Evolutionary conservation across 176 grass and related monocot species (phyloP), one percentile per base, ranked within the genome.

Genomic region (Luzula sylvatica): DNA sequence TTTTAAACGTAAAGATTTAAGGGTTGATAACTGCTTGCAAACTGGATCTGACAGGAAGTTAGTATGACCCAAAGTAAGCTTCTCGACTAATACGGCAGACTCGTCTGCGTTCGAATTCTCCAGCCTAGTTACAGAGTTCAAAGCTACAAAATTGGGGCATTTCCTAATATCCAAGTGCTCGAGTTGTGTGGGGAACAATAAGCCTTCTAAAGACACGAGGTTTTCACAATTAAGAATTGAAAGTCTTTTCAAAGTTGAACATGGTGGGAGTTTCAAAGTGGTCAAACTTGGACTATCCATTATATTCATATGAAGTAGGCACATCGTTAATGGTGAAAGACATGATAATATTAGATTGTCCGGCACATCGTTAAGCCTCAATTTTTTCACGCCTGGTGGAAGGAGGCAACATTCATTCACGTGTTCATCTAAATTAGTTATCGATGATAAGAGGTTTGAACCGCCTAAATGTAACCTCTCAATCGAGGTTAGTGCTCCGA

Each of bases 141-240:
- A 14, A 17, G 0, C 7, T 2, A 3, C 13, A 11, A 70, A 8
- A 18, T 3, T 0, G 2, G 42, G 50, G 9, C 50, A 66, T 0
- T 0, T 0, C 0, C 0, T 0, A 35, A 59, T 1, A 2, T 17
- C 0, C 56, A 81, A 48, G 9, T 3, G 1, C 38, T 9, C 50
- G 4, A 81, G 35, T 5, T 23, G 3, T 2, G 8, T 11, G 11
- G 57, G 38, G 24, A 3, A 76, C 39, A 19, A 15, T 18, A 65
- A 5, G 30, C 70, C 77, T 28, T 64, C 48, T 12, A 80, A 3
- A 20, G 42, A 0, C 0, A 5, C 0, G 0, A 80, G 41, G 0
- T 23, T 42, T n/a, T 0, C 9, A 43, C 62, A 73, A 0, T 0
- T 0, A 8, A 0, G 0, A 24, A 67, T 18, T 1, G 0, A 0